A percentile compares a stretch with the other conserved stretches of the same genome.
Conservation (phyloP, 805 yeast genomes). For the Schwanniomyces occidentalis region DNA sequence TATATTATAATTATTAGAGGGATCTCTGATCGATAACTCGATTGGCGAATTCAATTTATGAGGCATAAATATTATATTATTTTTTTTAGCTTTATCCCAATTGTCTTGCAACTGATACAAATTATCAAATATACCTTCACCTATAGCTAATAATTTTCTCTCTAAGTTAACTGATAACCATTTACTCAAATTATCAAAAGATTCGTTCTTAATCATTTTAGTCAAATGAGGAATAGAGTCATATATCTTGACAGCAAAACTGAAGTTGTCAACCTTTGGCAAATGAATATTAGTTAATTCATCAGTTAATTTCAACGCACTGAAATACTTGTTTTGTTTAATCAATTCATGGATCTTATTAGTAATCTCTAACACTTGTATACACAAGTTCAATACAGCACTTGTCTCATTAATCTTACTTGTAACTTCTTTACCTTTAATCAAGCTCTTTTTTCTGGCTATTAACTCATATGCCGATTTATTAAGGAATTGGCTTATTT, state of each 20-base stretch:
- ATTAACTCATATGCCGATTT: conserved; percentile 67
- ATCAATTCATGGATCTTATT: conserved; percentile 83
- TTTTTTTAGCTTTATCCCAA: conserved; percentile 54
- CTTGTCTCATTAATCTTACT: conserved; percentile 71
- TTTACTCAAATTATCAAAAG: conserved; percentile 62
- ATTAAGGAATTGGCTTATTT: conserved; percentile 58
- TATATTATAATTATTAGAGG: conserved; percentile 48
- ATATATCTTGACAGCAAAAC: conserved; percentile 72
- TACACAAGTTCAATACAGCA: conserved; percentile 65
- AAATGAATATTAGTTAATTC: conserved; percentile 68
- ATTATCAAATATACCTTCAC: conserved; percentile 55
- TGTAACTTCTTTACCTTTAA: conserved; percentile 63
- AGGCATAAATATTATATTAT: conserved; percentile 41
- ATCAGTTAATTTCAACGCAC: conserved; percentile 81
- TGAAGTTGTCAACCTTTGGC: conserved; percentile 69
- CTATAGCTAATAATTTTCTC: conserved; percentile 57
- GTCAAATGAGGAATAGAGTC: conserved; percentile 76
- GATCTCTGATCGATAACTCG: conserved; percentile 72
- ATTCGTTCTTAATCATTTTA: conserved; percentile 70
- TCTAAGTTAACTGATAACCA: conserved; percentile 65
- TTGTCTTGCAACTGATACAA: conserved; percentile 55
- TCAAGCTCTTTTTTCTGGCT: conserved; percentile 56
- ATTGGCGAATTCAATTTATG: conserved; percentile 85
- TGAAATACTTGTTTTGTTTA: conserved; percentile 71
- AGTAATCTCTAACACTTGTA: conserved; percentile 81